These are phyloP conservation scores for Xylaria scruposa DNA, from an alignment of 495 filamentous ascomycete species.

Conservation along the genomic window DNA sequence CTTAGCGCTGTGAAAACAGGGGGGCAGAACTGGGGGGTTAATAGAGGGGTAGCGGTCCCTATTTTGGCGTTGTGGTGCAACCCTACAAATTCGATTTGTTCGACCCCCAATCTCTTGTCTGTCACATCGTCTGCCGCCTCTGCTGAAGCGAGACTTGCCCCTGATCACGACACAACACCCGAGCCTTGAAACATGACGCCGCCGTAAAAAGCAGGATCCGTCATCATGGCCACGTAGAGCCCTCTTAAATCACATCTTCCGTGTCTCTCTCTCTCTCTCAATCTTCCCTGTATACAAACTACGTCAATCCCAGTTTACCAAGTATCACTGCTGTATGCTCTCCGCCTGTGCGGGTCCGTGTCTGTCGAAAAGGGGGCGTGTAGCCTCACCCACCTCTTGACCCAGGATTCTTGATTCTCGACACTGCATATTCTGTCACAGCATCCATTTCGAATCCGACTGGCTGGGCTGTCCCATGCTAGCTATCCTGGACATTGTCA, in stretches of 20 bases:
- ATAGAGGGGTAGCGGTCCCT: neutral
- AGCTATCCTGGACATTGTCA: slow-evolving; percentile 2
- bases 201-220: neutral
- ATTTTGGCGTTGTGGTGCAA: neutral
- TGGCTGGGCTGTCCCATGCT: slow-evolving; percentile 17
- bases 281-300: neutral
- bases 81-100: neutral
- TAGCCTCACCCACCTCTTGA: neutral
- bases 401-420: neutral
- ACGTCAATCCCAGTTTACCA: neutral
- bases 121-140: neutral
- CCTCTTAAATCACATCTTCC: neutral
- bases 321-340: neutral
- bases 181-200: slow-evolving; percentile 14
- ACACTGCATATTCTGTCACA: neutral
- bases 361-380: slow-evolving; percentile 15
- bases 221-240: slow-evolving; percentile 10
- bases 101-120: neutral
- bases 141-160: neutral
- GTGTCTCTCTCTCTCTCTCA: neutral
- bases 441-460: slow-evolving; percentile 14
- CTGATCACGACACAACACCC: slow-evolving; percentile 12
- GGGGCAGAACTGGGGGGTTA: neutral
- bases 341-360: slow-evolving; percentile 4
- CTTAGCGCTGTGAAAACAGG: neutral